phyloP scores from a whole-genome alignment of 225 moss, liverwort and hornwort genomes.

The Polytrichum formosum region DNA sequence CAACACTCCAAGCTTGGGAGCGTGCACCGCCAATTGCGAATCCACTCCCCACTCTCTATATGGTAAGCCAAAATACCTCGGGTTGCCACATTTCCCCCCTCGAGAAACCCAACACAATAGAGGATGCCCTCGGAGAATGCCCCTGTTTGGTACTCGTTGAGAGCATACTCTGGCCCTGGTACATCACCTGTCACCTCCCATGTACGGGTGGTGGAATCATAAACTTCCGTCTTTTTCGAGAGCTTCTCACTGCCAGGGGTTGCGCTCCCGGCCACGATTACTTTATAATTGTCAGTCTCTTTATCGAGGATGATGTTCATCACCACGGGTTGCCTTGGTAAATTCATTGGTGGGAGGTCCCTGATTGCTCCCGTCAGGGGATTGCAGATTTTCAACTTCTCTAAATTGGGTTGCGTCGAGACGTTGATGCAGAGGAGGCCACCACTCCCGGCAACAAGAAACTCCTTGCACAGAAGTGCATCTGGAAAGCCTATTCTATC shows the following conservation, averaged over 20 bases:
- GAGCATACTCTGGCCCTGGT: slow-evolving; percentile 3
- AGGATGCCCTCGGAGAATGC: neutral
- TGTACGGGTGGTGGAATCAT: slow-evolving; percentile 3
- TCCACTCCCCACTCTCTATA: neutral
- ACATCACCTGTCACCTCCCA: slow-evolving; percentile 15
- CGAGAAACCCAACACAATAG: neutral
- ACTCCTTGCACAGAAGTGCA: slow-evolving; percentile 6
- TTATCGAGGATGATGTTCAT: neutral
- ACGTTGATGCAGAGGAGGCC: slow-evolving; percentile 9
- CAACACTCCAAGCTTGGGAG: neutral
- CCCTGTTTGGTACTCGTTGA: slow-evolving; percentile 14
- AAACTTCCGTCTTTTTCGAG: slow-evolving; percentile 25
- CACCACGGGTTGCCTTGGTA: neutral
- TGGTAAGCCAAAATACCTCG: neutral
- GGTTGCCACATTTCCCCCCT: too few relatives aligned
- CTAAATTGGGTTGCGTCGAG: neutral
- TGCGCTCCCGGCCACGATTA: slow-evolving; percentile 13
- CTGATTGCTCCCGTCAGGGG: neutral
- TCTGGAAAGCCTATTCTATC: slow-evolving; percentile 1
- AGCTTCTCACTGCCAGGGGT: slow-evolving; percentile 7
- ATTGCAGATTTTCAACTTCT: slow-evolving; percentile 6
- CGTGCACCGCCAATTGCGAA: neutral
- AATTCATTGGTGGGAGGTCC: slow-evolving; percentile 1
- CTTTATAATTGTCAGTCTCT: neutral
- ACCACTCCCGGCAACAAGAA: slow-evolving; percentile 4